These are phyloP conservation scores for Colletotrichum trifolii DNA, from an alignment of 2,329 filamentous ascomycete genomes.

Conservation along the genomic window DNA sequence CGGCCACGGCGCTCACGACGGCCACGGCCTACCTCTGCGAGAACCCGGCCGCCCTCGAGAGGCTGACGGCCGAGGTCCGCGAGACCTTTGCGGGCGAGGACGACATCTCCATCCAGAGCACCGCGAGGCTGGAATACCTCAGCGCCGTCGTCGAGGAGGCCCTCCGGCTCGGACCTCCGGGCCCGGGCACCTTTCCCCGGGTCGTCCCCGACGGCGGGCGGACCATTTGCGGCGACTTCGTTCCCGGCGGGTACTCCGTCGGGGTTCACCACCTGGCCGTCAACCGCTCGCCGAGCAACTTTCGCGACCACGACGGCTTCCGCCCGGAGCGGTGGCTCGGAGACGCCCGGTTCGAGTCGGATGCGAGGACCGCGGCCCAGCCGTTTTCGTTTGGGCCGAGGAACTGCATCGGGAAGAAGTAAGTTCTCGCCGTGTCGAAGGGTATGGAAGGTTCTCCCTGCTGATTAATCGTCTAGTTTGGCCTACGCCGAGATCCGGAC, in stretches of 20 bases:
- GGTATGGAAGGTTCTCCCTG: neutral
- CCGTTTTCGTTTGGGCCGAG: slow-evolving; percentile 61
- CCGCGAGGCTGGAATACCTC: slow-evolving; percentile 49
- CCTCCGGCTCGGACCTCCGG: slow-evolving; percentile 52
- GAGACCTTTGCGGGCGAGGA: slow-evolving; percentile 45
- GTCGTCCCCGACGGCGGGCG: slow-evolving; percentile 47
- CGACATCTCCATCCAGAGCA: slow-evolving; percentile 49
- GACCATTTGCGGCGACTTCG: slow-evolving; percentile 43
- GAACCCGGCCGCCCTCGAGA: slow-evolving; percentile 45
- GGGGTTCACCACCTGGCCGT: slow-evolving; percentile 42
- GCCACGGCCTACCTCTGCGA: slow-evolving; percentile 43
- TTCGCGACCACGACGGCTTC: slow-evolving; percentile 18
- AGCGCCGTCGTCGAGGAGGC: slow-evolving; percentile 54
- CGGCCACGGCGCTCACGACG: slow-evolving; percentile 45
- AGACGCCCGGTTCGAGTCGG: slow-evolving; percentile 23
- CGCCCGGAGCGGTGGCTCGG: slow-evolving; percentile 31
- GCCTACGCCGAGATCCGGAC: slow-evolving; percentile 30
- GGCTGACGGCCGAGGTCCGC: slow-evolving; percentile 51
- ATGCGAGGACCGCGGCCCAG: slow-evolving; percentile 56
- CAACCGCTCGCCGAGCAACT: slow-evolving; percentile 42
- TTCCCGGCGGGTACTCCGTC: slow-evolving; percentile 50
- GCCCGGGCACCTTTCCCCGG: slow-evolving; percentile 41
- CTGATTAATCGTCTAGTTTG: neutral
- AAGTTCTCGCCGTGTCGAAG: slow-evolving; percentile 37
- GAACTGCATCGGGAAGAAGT: slow-evolving; percentile 63